These are phyloP conservation scores for Turnera subulata DNA, from an alignment of 345 rosid species.

Conservation along the genomic window DNA sequence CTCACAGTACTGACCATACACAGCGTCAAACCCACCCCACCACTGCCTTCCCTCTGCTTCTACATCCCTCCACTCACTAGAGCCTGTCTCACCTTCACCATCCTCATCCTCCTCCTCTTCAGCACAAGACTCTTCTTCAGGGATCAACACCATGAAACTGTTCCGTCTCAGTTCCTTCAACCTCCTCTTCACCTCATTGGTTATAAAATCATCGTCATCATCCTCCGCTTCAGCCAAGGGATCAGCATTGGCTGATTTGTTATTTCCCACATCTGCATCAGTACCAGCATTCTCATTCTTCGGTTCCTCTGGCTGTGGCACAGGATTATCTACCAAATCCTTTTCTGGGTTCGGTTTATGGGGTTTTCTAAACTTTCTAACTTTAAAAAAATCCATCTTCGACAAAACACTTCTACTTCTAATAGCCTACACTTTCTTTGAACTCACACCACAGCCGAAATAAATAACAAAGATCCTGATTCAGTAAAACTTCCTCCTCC, in stretches of 20 bases:
- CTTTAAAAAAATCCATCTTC: conserved; percentile 75
- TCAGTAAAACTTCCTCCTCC: not conserved
- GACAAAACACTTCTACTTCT: not conserved
- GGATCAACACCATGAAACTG: conserved; percentile 92
- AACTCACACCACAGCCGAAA: conserved; percentile 11
- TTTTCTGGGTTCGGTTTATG: conserved; percentile 40
- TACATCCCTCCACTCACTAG: conserved; percentile 79
- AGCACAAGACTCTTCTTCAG: conserved; percentile 76
- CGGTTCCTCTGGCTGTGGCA: conserved; percentile 38
- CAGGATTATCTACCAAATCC: conserved; percentile 45
- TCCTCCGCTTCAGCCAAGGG: conserved; percentile 50
- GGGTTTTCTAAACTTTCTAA: conserved; percentile 59
- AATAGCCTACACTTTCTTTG: conserved; percentile 13
- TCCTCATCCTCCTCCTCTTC: conserved; percentile 64
- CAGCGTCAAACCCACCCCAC: conserved; percentile 96
- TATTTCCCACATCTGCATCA: conserved; percentile 27
- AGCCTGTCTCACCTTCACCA: conserved; percentile 56
- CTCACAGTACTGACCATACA: conserved; percentile 82
- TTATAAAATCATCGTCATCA: conserved; percentile 92
- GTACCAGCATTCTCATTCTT: conserved; percentile 33
- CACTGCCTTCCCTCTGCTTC: conserved; percentile 86
- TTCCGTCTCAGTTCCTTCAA: conserved; percentile 81
- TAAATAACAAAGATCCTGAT: not conserved
- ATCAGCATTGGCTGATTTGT: conserved; percentile 29
- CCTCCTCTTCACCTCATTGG: conserved; percentile 91